Percentiles rank a stretch among this genome's conserved stretches.
These are phyloP conservation scores for Alternaria ethzedia DNA, from an alignment of 2,329 filamentous ascomycete species.

Conservation along the genomic window DNA sequence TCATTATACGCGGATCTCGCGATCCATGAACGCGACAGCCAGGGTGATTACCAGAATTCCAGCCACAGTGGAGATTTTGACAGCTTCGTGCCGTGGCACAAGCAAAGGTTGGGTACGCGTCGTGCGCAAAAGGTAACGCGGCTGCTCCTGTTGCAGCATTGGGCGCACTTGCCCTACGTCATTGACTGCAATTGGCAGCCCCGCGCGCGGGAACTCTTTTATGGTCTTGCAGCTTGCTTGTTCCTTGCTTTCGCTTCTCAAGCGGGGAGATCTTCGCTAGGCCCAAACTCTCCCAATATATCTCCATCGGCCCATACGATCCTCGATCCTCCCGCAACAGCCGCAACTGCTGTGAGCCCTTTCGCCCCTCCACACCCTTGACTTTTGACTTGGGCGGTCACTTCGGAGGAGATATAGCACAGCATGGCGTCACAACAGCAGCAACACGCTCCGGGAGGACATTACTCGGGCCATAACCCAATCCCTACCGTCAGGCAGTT, in stretches of 20 bases:
- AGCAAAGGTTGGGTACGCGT: slow-evolving; percentile 9
- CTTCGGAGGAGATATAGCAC: slow-evolving; percentile 11
- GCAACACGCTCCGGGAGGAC: slow-evolving; percentile 62
- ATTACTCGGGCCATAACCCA: slow-evolving; percentile 83
- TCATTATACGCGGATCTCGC: slow-evolving; percentile 16
- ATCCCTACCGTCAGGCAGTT: slow-evolving; percentile 90
- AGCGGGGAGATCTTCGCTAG: slow-evolving; percentile 11
- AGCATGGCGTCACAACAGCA: slow-evolving; percentile 57
- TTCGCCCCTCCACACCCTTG: slow-evolving; percentile 1
- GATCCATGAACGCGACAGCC: slow-evolving; percentile 6
- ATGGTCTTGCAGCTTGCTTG: slow-evolving; percentile 1
- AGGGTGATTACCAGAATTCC: slow-evolving; percentile 9
- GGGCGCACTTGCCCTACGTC: slow-evolving; percentile 21
- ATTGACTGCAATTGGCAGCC: slow-evolving; percentile 13
- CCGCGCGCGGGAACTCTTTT: slow-evolving; percentile 10
- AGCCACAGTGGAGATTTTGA: slow-evolving; percentile 24
- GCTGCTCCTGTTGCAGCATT: slow-evolving; percentile 13
- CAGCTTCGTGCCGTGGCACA: slow-evolving; percentile 6
- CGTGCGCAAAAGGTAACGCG: slow-evolving; percentile 14
- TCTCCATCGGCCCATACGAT: background rate
- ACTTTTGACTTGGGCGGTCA: slow-evolving; percentile 3
- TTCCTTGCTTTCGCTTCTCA: slow-evolving; percentile 27
- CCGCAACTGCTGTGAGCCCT: slow-evolving; percentile 18
- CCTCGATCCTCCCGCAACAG: slow-evolving; percentile 4
- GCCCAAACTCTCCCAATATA: background rate